phyloP scores from a whole-genome alignment of 805 yeast genomes.

The Sungouiozyma intestinalis region DNA sequence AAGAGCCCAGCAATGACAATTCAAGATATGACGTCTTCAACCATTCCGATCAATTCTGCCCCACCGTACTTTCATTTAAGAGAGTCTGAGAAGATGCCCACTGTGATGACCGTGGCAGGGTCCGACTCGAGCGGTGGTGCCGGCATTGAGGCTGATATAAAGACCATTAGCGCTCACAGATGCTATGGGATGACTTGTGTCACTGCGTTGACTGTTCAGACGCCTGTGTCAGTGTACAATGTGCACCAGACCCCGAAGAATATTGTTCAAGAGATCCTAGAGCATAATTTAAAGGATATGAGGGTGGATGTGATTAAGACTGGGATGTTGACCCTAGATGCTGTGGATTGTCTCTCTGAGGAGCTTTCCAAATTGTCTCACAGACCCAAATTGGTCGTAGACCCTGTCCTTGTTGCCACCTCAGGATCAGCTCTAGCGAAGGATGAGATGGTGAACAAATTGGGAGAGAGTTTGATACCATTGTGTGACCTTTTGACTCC shows the following conservation, averaged over 20 bases:
- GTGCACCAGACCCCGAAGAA: constrained; percentile 35
- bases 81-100: constrained; percentile 26
- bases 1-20: neutral
- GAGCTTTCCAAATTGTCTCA: constrained; percentile 28
- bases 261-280: constrained; percentile 40
- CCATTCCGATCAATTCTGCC: constrained; percentile 19
- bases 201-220: constrained; percentile 74
- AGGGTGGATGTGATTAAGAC: constrained; percentile 61
- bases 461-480: constrained; percentile 39
- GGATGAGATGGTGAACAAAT: constrained; percentile 29
- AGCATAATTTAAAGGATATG: constrained; percentile 49
- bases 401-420: constrained; percentile 79
- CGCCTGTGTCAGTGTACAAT: constrained; percentile 36
- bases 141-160: constrained; percentile 82
- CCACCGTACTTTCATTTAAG: constrained; percentile 23
- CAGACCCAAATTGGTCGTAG: constrained; percentile 45
- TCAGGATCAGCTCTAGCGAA: constrained; percentile 56
- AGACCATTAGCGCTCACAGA: constrained; percentile 63
- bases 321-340: constrained; percentile 58
- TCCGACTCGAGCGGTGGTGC: constrained; percentile 88
- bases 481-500: constrained; percentile 62
- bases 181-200: constrained; percentile 72
- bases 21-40: constrained; percentile 12
- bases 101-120: constrained; percentile 50
- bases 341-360: constrained; percentile 37